Evolutionary conservation across 352 stramenopile species (phyloP).

Genomic region (Peronospora destructor): DNA sequence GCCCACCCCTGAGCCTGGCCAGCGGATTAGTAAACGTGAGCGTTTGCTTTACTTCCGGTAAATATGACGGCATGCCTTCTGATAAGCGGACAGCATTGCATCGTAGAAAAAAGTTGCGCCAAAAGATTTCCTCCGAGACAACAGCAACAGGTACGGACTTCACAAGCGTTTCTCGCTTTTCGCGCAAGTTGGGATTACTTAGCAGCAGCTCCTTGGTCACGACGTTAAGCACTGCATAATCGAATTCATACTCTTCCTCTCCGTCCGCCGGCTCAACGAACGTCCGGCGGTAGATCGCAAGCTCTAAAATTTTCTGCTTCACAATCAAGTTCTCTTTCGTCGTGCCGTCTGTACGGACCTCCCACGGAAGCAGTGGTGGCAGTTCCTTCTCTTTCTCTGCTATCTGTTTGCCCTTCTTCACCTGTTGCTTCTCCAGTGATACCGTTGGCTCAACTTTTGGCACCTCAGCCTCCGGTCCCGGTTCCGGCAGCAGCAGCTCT

Average conservation of each 20-base stretch:
- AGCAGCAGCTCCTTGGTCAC: constrained; percentile 43
- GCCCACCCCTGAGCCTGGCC: constrained; percentile 41
- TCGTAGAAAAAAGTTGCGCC: constrained; percentile 66
- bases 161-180: constrained; percentile 48
- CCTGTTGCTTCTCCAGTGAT: constrained; percentile 4
- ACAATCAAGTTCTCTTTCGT: constrained; percentile 34
- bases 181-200: constrained; percentile 52
- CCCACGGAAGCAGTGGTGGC: constrained; percentile 40
- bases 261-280: constrained; percentile 51
- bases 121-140: constrained; percentile 50
- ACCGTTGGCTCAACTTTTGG: constrained; percentile 8
- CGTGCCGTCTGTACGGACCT: constrained; percentile 29
- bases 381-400: constrained; percentile 11
- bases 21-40: constrained; percentile 23
- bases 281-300: constrained; percentile 56
- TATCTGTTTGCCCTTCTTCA: constrained; percentile 6
- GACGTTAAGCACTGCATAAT: constrained; percentile 42
- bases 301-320: constrained; percentile 48
- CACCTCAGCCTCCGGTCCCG: constrained; percentile 20
- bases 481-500: constrained; percentile 8
- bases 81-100: constrained; percentile 49
- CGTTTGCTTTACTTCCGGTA: constrained; percentile 33
- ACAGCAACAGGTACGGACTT: constrained; percentile 28
- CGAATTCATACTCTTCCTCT: constrained; percentile 52
- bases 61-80: constrained; percentile 36